A percentile compares a stretch with the other conserved stretches of the same genome.
Evolutionary conservation across 2,329 filamentous ascomycete species (phyloP).

Genomic region (Fusarium sp.): DNA sequence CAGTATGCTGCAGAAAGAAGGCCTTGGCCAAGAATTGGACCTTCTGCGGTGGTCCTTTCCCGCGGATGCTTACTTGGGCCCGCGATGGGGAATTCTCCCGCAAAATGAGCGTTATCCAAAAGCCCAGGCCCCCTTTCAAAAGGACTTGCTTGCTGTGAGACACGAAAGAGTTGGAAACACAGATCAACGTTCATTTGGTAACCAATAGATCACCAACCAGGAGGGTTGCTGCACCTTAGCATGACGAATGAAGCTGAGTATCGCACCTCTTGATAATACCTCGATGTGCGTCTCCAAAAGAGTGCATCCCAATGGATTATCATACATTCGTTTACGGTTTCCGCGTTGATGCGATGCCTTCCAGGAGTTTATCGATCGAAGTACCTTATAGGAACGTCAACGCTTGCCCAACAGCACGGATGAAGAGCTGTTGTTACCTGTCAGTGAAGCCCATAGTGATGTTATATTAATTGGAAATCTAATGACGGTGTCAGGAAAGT

Average conservation of each 20-base stretch:
- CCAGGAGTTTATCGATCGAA: background rate
- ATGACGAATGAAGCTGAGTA: slow-evolving; percentile 7
- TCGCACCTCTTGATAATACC: background rate
- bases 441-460: background rate
- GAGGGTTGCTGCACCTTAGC: background rate
- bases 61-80: slow-evolving; percentile 36
- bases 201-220: slow-evolving; percentile 36
- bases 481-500: background rate
- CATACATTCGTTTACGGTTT: background rate
- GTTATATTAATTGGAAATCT: background rate
- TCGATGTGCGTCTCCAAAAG: background rate
- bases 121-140: background rate
- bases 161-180: slow-evolving; percentile 29
- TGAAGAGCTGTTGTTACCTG: background rate
- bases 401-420: background rate
- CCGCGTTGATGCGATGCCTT: background rate
- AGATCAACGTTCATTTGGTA: slow-evolving; percentile 38
- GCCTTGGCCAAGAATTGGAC: slow-evolving; percentile 15
- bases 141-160: slow-evolving; percentile 29
- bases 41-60: slow-evolving; percentile 34
- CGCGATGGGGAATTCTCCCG: slow-evolving; percentile 19
- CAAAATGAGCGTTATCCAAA: background rate
- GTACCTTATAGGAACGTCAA: background rate
- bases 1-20: slow-evolving; percentile 21
- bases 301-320: background rate